Evolutionary conservation across 192 early-diverging fungal genomes (phyloP), one percentile per base, ranked within the genome.

Genomic region (Coemansia reversa): DNA sequence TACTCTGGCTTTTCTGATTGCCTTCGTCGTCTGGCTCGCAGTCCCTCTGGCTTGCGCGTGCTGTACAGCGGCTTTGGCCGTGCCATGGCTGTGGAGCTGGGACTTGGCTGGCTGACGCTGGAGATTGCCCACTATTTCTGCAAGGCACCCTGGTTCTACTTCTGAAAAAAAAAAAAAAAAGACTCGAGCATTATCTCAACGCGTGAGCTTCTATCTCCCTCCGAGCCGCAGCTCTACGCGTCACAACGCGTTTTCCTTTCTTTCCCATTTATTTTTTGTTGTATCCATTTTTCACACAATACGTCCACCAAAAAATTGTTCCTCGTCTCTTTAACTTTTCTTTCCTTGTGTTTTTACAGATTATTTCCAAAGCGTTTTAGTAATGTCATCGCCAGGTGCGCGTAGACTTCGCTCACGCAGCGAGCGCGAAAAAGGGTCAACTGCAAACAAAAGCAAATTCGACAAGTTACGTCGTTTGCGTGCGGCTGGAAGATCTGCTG

Each of bases 401-500:
- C 70, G 76, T 42, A 60, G 56, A 23, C 60, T 74, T 47, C 76
- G 77, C 19, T 28, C 71, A 0, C 72, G 65, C 27, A 24, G 49
- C 19, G 64, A 66, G 20, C 62, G 62, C 14, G 48, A 55, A 28
- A 25, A 52, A 19, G 29, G 68, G 20, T 51, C 57, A n/a, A 56
- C 11, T 28, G 23, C 51, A n/a, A 47, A 6, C 30, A 72, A 70
- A 32, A 65, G 33, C 66, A 72, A 69, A 42, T 76, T 81, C 25
- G 79, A 65, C 9, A 57, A 58, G 24, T 62, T 81, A 24, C 79
- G 79, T 16, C 73, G 70, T n/a, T 55, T 75, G 22, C 72, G 73
- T 20, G 79, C 69, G 0, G 68, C 79, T 7, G 79, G 79, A 39
- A 67, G 75, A 60, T 72, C 69, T 0, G 69, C 73, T 1, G 29